phyloP scores from a whole-genome alignment of 2,329 filamentous ascomycete genomes.

The Diaporthe helianthi region DNA sequence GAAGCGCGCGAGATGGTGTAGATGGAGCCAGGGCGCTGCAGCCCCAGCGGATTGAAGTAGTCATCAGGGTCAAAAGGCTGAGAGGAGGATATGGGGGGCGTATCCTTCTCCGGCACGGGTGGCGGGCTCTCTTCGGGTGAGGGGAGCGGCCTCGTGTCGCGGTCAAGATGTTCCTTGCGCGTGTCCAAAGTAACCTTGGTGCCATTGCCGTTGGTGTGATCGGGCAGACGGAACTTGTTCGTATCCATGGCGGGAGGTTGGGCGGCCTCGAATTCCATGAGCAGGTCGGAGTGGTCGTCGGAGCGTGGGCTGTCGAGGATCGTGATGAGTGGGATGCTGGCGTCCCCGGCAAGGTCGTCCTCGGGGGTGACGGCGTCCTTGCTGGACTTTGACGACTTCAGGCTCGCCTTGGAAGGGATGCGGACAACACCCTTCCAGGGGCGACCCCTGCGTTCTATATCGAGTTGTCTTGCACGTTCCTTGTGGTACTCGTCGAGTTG shows the following conservation, averaged over 20 bases:
- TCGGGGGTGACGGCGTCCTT: slow-evolving; percentile 29
- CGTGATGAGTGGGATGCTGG: slow-evolving; percentile 38
- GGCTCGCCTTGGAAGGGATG: slow-evolving; percentile 50
- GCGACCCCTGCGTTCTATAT: slow-evolving; percentile 70
- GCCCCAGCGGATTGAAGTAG: slow-evolving; percentile 72
- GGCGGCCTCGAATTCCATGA: slow-evolving; percentile 60
- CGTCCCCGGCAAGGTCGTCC: slow-evolving; percentile 33
- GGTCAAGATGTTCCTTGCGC: slow-evolving; percentile 64
- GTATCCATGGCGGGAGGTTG: slow-evolving; percentile 70
- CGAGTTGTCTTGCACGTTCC: slow-evolving; percentile 57
- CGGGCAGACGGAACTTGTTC: slow-evolving; percentile 76
- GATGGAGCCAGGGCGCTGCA: slow-evolving; percentile 81
- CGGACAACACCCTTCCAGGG: slow-evolving; percentile 73
- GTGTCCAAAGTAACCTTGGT: slow-evolving; percentile 67
- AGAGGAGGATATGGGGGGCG: slow-evolving; percentile 49
- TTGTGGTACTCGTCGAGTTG: slow-evolving; percentile 73
- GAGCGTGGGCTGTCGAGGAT: slow-evolving; percentile 41
- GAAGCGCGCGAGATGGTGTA: slow-evolving; percentile 92
- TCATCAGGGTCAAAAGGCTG: slow-evolving; percentile 55
- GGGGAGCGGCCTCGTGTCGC: slow-evolving; percentile 51
- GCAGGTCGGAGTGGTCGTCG: slow-evolving; percentile 45
- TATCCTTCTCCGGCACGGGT: slow-evolving; percentile 55
- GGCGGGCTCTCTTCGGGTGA: slow-evolving; percentile 50
- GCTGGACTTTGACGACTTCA: slow-evolving; percentile 37
- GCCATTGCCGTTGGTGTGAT: slow-evolving; percentile 73